Evolutionary conservation across 1,139 yeast genomes (phyloP), one percentile per base, ranked within the genome.

Genomic region (Geotrichum aggregatum): DNA sequence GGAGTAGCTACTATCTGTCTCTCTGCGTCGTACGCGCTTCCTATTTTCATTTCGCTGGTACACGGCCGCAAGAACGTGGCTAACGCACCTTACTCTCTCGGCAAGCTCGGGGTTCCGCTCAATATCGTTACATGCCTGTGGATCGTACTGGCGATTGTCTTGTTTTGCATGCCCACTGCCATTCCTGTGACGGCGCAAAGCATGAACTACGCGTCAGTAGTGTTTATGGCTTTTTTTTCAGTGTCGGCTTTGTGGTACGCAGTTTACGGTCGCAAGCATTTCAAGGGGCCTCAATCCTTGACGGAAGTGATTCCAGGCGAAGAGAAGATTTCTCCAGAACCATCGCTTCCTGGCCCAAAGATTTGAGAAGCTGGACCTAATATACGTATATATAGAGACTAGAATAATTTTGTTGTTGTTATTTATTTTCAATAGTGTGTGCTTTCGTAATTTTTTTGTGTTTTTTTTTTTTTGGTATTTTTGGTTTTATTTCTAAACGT

Each of bases 1-100:
- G 94, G 95, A 0, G 84, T 89, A 3, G 84, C 92, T 5, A 94
- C 87, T 1, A 76, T 86, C 42, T 78, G 89, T 1, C 71, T 86
- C 57, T 82, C 89, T 41, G 73, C 85, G n/a, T 88, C 94, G 0
- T 84, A 87, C 58, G 84, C 87, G 2, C 78, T 87, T 14, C 95
- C 95, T 2, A 82, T 87, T 39, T 63, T 83, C 0, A 75, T 84
- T 26, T 76, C 82, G 3, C 66, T 86, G 66, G 63, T 84, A 22
- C 78, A 83, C 56, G 80, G 80, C 50, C 70, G 95, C 31, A 24
- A 26, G 2, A 44, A 47, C 14, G 44, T 54, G 10, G 28, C 21
- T 8, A 45, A 50, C 13, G 56, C 56, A 4, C 56, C 52, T 3
- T 48, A 26, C 34, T 44, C 47, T 11, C 50, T 54, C 5, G 56